Conservation (phyloP, 2,329 filamentous ascomycete genomes). For the Blumeriella jaapii region DNA sequence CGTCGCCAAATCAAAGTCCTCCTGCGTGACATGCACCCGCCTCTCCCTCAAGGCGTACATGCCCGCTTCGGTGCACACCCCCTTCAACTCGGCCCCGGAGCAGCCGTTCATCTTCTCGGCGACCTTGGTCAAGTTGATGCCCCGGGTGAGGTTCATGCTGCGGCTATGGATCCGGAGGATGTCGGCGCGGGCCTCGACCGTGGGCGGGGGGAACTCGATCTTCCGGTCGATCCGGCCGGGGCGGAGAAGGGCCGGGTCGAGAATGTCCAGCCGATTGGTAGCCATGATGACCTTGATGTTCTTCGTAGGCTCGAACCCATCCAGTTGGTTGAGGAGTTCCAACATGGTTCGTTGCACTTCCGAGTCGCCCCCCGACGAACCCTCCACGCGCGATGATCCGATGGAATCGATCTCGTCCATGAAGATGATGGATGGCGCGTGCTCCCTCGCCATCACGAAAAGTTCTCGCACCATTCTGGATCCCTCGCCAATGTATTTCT, state of each 20-base stretch:
- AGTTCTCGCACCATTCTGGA: constrained; percentile 97
- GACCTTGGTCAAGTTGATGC: constrained; percentile 96
- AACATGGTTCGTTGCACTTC: constrained; percentile 98
- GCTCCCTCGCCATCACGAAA: constrained; percentile 98
- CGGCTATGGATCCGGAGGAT: constrained; percentile 95
- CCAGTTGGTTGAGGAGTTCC: constrained; percentile 93
- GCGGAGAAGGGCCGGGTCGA: constrained; percentile 86
- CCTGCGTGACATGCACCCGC: constrained; percentile 94
- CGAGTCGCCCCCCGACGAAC: constrained; percentile 87
- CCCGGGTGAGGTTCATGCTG: constrained; percentile 96
- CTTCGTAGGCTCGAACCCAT: constrained; percentile 97
- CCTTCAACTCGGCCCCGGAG: constrained; percentile 94
- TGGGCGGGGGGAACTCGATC: constrained; percentile 97
- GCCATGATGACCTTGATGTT: constrained; percentile 99
- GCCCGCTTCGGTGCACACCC: constrained; percentile 95
- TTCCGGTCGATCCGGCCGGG: constrained; percentile 98
- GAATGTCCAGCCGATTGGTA: constrained; percentile 93
- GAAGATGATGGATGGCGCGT: constrained; percentile 97
- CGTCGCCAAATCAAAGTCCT: constrained; percentile 96
- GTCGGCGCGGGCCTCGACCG: constrained; percentile 89
- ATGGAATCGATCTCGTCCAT: constrained; percentile 99
- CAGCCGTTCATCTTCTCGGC: constrained; percentile 99
- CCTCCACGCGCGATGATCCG: constrained; percentile 91
- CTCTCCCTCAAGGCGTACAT: constrained; percentile 96
- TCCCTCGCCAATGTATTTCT: constrained; percentile 98